Percentiles rank a stretch among this genome's conserved stretches.
These are phyloP conservation scores for Pogostemon cablin DNA, from an alignment of 257 asterid species.

Conservation along the genomic window DNA sequence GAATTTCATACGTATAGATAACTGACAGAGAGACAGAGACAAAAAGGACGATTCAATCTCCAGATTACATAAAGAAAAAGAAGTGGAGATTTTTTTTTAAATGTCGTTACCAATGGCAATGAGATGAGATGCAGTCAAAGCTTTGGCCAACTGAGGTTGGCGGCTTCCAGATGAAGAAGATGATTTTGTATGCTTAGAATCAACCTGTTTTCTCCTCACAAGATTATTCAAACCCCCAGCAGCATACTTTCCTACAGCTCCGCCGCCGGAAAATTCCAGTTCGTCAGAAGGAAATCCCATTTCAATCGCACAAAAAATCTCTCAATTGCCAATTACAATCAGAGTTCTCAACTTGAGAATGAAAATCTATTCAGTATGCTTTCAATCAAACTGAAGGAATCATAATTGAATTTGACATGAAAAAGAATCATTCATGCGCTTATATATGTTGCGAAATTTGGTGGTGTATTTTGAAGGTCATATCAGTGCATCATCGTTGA, in stretches of 20 bases:
- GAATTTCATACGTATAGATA: background rate
- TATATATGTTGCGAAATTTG: conserved; percentile 19
- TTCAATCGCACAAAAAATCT: conserved; percentile 23
- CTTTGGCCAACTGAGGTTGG: conserved; percentile 61
- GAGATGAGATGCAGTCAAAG: conserved; percentile 75
- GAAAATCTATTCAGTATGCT: background rate
- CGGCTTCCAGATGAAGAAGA: conserved; percentile 46
- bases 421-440: conserved; percentile 11
- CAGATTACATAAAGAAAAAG: background rate
- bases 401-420: conserved; percentile 4
- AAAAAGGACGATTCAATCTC: background rate
- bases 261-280: conserved; percentile 35
- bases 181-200: conserved; percentile 49
- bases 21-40: conserved; percentile 5
- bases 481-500: background rate
- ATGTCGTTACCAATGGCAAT: conserved; percentile 61
- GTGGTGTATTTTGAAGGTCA: background rate
- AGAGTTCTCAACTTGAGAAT: conserved; percentile 18
- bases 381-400: conserved; percentile 2
- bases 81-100: background rate
- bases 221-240: conserved; percentile 56
- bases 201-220: conserved; percentile 85
- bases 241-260: conserved; percentile 19
- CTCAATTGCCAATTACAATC: conserved; percentile 4
- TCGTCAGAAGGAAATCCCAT: conserved; percentile 45